These are phyloP conservation scores for Trichosporon coremiiforme DNA, from an alignment of 1,284 basidiomycete species.

Conservation along the genomic window DNA sequence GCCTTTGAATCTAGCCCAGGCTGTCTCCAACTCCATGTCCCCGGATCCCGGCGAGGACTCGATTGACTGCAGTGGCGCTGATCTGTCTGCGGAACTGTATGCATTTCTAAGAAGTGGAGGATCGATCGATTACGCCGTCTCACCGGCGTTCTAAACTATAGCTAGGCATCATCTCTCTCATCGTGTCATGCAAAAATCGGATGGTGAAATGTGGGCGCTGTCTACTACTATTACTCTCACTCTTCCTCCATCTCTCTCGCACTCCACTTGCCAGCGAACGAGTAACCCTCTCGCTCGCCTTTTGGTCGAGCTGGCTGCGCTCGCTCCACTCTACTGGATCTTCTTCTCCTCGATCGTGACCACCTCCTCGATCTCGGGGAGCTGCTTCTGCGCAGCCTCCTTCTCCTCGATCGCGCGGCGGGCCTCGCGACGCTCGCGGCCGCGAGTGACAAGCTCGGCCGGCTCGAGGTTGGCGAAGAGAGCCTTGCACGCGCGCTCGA, in stretches of 20 bases:
- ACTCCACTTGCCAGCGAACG: not conserved
- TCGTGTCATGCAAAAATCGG: conserved; percentile 5
- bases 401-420: conserved; percentile 55
- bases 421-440: conserved; percentile 69
- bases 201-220: not conserved
- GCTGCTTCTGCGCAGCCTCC: conserved; percentile 25
- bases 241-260: not conserved
- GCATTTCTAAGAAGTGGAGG: conserved; percentile 6
- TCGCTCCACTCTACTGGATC: conserved; percentile 25
- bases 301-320: not conserved
- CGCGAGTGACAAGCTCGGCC: conserved; percentile 77
- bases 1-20: no score
- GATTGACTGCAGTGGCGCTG: no score
- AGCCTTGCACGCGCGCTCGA: conserved; percentile 80
- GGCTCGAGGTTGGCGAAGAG: conserved; percentile 89
- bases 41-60: no score
- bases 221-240: not conserved
- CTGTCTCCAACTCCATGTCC: no score
- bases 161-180: not conserved
- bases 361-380: conserved; percentile 31
- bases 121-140: not conserved
- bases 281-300: not conserved
- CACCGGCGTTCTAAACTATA: conserved; percentile 4
- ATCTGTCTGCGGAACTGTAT: conserved; percentile 4
- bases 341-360: conserved; percentile 32